phyloP scores from a whole-genome alignment of 2,329 filamentous ascomycete genomes.

The Cercospora sp. region DNA sequence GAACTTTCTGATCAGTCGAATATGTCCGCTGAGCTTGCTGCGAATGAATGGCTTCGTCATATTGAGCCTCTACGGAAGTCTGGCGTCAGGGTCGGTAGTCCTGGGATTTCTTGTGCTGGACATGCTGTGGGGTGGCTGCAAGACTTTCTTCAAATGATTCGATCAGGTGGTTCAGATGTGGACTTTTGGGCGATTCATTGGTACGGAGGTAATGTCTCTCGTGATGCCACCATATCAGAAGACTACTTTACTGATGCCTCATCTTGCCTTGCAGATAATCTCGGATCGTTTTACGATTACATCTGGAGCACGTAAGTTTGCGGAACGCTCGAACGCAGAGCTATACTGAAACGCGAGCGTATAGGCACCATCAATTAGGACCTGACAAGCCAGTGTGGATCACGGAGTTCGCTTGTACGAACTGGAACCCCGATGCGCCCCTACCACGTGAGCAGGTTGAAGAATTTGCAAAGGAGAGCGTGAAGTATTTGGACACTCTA shows the following conservation, averaged over 20 bases:
- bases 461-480: constrained; percentile 31
- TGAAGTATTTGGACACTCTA: constrained; percentile 36
- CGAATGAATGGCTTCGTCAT: constrained; percentile 30
- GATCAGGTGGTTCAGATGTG: constrained; percentile 31
- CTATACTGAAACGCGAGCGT: not conserved
- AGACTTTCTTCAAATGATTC: constrained; percentile 32
- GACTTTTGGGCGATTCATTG: constrained; percentile 38
- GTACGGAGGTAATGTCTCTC: too few relatives aligned
- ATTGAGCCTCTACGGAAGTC: constrained; percentile 35
- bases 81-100: constrained; percentile 32
- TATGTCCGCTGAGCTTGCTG: constrained; percentile 33
- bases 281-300: constrained; percentile 41
- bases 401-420: constrained; percentile 37
- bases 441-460: constrained; percentile 34
- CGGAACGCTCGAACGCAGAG: too few relatives aligned
- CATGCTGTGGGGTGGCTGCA: constrained; percentile 34
- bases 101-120: constrained; percentile 35
- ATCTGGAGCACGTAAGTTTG: constrained; percentile 36
- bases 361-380: constrained; percentile 29
- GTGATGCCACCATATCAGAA: too few relatives aligned
- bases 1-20: constrained; percentile 38
- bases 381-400: constrained; percentile 37
- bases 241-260: too few relatives aligned
- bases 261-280: too few relatives aligned
- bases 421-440: constrained; percentile 34